phyloP scores from a whole-genome alignment of 2,329 filamentous ascomycete genomes.

The Torrubiella hemipterigena region DNA sequence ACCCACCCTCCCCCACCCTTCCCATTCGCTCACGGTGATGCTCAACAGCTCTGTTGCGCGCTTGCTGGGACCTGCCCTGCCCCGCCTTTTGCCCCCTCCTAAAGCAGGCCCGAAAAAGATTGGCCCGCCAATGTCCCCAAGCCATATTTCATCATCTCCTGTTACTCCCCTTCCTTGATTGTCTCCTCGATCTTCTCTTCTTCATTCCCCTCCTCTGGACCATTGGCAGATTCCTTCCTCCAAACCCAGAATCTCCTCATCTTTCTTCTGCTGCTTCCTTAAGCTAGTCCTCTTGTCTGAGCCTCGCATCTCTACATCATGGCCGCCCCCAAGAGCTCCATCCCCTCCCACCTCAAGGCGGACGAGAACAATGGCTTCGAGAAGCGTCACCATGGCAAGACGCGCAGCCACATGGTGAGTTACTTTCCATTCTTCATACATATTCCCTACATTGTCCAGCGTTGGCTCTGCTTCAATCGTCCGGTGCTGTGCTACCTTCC shows the following conservation, averaged over 20 bases:
- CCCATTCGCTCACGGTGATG: too few relatives aligned
- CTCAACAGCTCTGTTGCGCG: too few relatives aligned
- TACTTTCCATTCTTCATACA: slow-evolving; percentile 3
- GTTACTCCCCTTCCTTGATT: neutral
- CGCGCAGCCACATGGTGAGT: slow-evolving; percentile 76
- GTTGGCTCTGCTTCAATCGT: too few relatives aligned
- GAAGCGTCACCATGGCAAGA: slow-evolving; percentile 70
- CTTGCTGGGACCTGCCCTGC: too few relatives aligned
- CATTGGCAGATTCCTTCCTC: neutral
- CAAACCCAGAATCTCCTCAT: neutral
- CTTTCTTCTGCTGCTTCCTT: slow-evolving; percentile 5
- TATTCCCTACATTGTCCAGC: too few relatives aligned
- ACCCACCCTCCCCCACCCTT: too few relatives aligned
- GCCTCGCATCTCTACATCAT: neutral
- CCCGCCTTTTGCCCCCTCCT: too few relatives aligned
- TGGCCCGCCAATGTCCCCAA: too few relatives aligned
- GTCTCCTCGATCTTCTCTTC: neutral
- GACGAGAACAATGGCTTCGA: slow-evolving; percentile 38
- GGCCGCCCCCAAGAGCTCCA: slow-evolving; percentile 52
- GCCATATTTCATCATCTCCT: slow-evolving; percentile 1
- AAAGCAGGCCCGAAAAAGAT: too few relatives aligned
- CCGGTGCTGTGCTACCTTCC: too few relatives aligned
- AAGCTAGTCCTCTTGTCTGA: slow-evolving; percentile 11
- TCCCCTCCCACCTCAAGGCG: slow-evolving; percentile 64
- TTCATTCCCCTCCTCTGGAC: neutral